Conservation (phyloP, 2,329 filamentous ascomycete species). For the Fusarium sp. region DNA sequence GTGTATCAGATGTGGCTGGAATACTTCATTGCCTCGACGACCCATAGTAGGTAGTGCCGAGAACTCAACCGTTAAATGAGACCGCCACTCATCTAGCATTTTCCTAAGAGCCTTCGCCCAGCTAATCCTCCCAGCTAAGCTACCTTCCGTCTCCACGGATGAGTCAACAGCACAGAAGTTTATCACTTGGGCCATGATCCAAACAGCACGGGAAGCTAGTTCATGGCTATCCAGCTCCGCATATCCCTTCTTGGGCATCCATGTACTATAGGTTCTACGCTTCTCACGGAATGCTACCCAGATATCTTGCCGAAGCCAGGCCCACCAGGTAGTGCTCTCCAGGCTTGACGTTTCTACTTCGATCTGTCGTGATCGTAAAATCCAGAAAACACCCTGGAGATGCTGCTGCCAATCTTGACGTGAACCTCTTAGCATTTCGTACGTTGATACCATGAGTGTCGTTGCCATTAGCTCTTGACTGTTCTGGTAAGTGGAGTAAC, state of each 20-base stretch:
- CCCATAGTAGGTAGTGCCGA: constrained; percentile 55
- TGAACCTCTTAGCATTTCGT: constrained; percentile 74
- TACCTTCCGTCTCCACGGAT: constrained; percentile 4
- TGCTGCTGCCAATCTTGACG: constrained; percentile 71
- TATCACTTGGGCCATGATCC: constrained; percentile 69
- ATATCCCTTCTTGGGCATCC: constrained; percentile 66
- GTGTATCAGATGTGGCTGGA: constrained; percentile 65
- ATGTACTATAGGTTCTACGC: constrained; percentile 70
- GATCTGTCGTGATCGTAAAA: constrained; percentile 73
- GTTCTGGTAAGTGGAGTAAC: constrained; percentile 69
- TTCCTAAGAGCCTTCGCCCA: constrained; percentile 35
- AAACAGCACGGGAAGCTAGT: constrained; percentile 67
- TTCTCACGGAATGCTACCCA: constrained; percentile 75
- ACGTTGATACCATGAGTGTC: constrained; percentile 72
- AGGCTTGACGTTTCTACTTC: constrained; percentile 71
- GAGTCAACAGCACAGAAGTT: constrained; percentile 63
- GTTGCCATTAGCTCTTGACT: constrained; percentile 72
- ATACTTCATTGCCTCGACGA: constrained; percentile 47
- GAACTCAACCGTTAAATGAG: constrained; percentile 56
- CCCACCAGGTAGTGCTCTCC: constrained; percentile 74
- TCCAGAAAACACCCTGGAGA: constrained; percentile 76
- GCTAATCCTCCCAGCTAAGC: constrained; percentile 3
- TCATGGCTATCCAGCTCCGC: constrained; percentile 66
- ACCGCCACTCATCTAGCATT: constrained; percentile 52
- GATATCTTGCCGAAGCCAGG: constrained; percentile 75